Conservation (phyloP, 139 green algal genomes). For the Pedinophyceae sp. region DNA sequence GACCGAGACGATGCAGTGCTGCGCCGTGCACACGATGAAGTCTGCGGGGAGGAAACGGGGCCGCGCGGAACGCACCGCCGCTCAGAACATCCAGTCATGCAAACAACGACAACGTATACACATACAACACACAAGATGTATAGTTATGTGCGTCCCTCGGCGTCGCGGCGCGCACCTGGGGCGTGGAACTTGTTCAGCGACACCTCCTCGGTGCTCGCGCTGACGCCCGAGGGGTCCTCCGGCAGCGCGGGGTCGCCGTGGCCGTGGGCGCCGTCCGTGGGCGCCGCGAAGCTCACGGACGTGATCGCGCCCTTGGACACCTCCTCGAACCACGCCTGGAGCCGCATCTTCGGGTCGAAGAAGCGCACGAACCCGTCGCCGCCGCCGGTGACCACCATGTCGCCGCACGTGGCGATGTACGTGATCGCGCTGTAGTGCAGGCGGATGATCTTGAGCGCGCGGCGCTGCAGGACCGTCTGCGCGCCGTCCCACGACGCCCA, state of each 20-base stretch:
- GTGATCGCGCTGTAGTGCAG: slow-evolving; percentile 44
- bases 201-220: too few relatives aligned
- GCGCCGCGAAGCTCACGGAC: slow-evolving; percentile 28
- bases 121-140: too few relatives aligned
- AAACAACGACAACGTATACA: too few relatives aligned
- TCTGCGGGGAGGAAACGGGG: slow-evolving; percentile 8
- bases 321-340: slow-evolving; percentile 70
- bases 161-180: too few relatives aligned
- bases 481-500: slow-evolving; percentile 25
- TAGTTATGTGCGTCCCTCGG: too few relatives aligned
- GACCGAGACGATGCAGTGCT: slow-evolving; percentile 7
- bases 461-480: slow-evolving; percentile 8
- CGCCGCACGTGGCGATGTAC: slow-evolving; percentile 25
- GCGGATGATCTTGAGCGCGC: slow-evolving; percentile 55
- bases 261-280: background rate
- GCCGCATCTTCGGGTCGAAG: slow-evolving; percentile 52
- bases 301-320: slow-evolving; percentile 36
- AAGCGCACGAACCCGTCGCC: slow-evolving; percentile 51
- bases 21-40: slow-evolving; percentile 16
- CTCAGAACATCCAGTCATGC: too few relatives aligned
- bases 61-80: too few relatives aligned
- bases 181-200: too few relatives aligned
- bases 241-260: background rate
- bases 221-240: too few relatives aligned
- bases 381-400: slow-evolving; percentile 44